Evolutionary conservation across 1,284 basidiomycete species (phyloP).

Genomic region (Phenoliferia sp.): DNA sequence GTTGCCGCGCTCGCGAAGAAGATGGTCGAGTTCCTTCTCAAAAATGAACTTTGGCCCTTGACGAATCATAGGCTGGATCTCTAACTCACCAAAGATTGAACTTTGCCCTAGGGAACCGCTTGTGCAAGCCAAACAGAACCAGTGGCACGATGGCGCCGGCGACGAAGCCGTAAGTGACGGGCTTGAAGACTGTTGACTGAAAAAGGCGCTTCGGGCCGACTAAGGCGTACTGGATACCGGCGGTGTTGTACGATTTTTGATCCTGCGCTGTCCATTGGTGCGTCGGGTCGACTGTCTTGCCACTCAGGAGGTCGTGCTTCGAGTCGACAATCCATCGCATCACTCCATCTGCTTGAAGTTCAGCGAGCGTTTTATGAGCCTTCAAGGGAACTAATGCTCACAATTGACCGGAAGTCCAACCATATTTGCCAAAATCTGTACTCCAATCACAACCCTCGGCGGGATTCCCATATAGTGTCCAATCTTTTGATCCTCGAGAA

Average conservation of each 20-base stretch:
- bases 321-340: background rate
- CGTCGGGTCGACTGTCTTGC: background rate
- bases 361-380: too few species aligned
- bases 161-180: background rate
- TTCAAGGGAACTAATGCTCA: background rate
- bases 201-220: background rate
- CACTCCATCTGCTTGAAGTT: background rate
- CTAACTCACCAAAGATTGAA: background rate
- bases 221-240: background rate
- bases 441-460: background rate
- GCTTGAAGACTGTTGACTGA: background rate
- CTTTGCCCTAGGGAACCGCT: background rate
- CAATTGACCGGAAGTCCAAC: background rate
- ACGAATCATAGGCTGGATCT: too few species aligned
- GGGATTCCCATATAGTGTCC: background rate
- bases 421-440: background rate
- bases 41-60: background rate
- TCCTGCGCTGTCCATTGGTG: background rate
- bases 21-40: background rate
- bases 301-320: background rate
- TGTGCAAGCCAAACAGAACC: background rate
- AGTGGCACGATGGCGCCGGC: background rate
- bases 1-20: background rate
- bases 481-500: background rate
- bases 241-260: background rate